Percentiles rank a stretch among this genome's conserved stretches.
These are phyloP conservation scores for Vitis hybrid DNA, from an alignment of 177 flowering plant genomes.

Conservation along the genomic window DNA sequence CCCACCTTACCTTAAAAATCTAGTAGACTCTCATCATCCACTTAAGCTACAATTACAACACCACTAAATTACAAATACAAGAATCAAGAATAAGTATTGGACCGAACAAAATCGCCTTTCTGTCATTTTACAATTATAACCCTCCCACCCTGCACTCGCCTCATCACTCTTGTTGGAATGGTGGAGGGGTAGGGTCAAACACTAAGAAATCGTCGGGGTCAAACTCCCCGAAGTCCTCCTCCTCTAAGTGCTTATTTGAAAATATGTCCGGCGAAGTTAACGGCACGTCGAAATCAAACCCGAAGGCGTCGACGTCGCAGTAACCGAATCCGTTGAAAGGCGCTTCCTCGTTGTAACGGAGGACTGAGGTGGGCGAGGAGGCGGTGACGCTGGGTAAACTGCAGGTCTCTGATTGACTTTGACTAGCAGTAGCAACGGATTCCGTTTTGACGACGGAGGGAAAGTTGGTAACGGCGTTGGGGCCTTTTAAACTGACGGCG, in stretches of 20 bases:
- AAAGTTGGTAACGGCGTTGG: slow-evolving; percentile 37
- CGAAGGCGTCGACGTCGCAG: slow-evolving; percentile 30
- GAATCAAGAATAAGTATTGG: no score
- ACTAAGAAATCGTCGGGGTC: slow-evolving; percentile 36
- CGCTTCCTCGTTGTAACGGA: slow-evolving; percentile 20
- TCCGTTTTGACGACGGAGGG: slow-evolving; percentile 9
- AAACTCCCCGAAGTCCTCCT: slow-evolving; percentile 41
- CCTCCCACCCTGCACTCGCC: no score
- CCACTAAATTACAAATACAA: no score
- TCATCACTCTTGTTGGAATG: no score
- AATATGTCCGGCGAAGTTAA: slow-evolving; percentile 22
- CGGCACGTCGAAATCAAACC: slow-evolving; percentile 32
- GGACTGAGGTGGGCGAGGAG: slow-evolving; percentile 31
- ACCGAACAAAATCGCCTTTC: no score
- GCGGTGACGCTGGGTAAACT: not conserved
- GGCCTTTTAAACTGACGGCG: slow-evolving; percentile 29
- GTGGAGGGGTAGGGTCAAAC: not conserved
- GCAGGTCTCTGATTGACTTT: not conserved
- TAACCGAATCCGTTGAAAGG: slow-evolving; percentile 26
- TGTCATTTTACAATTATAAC: no score
- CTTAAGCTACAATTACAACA: no score
- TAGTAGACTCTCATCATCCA: no score
- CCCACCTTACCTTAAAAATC: no score
- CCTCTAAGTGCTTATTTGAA: slow-evolving; percentile 15
- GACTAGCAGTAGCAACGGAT: not conserved